These are phyloP conservation scores for Oemleria cerasiformis DNA, from an alignment of 306 rosid species.

Conservation along the genomic window DNA sequence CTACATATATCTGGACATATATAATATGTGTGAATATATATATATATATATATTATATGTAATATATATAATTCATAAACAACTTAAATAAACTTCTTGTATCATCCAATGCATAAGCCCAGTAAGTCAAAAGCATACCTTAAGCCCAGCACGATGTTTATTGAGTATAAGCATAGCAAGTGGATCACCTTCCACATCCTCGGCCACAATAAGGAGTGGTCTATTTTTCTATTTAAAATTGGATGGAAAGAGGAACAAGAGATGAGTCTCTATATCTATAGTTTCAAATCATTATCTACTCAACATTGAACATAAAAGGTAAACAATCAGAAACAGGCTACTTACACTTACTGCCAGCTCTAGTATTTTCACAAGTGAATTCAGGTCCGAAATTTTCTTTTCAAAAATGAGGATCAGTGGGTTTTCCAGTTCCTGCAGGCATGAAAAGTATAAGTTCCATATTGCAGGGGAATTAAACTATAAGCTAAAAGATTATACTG, in stretches of 20 bases:
- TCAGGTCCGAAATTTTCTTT: constrained; percentile 82
- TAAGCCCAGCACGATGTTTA: constrained; percentile 89
- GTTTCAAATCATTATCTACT: constrained; percentile 1
- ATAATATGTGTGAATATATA: too few relatives aligned
- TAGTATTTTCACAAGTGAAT: constrained; percentile 61
- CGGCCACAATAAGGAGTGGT: constrained; percentile 88
- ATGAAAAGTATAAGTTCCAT: constrained; percentile 17
- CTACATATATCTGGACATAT: neutral
- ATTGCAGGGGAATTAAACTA: constrained; percentile 11
- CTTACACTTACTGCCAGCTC: constrained; percentile 73
- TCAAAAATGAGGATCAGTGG: constrained; percentile 85
- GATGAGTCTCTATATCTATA: constrained; percentile 16
- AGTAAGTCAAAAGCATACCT: constrained; percentile 44
- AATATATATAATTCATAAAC: neutral
- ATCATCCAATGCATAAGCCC: neutral
- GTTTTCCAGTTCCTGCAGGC: constrained; percentile 77
- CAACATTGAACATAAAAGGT: constrained; percentile 22
- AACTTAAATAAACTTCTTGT: neutral
- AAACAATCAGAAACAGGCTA: constrained; percentile 20
- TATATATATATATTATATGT: too few relatives aligned
- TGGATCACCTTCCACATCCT: constrained; percentile 91
- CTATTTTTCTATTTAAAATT: constrained; percentile 57
- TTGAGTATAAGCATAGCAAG: constrained; percentile 91
- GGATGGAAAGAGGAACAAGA: constrained; percentile 16
- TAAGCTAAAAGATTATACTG: neutral